A percentile compares a stretch with the other conserved stretches of the same genome.
Evolutionary conservation across 2,329 filamentous ascomycete genomes (phyloP).

Genomic region (Lasiodiplodia sp.): DNA sequence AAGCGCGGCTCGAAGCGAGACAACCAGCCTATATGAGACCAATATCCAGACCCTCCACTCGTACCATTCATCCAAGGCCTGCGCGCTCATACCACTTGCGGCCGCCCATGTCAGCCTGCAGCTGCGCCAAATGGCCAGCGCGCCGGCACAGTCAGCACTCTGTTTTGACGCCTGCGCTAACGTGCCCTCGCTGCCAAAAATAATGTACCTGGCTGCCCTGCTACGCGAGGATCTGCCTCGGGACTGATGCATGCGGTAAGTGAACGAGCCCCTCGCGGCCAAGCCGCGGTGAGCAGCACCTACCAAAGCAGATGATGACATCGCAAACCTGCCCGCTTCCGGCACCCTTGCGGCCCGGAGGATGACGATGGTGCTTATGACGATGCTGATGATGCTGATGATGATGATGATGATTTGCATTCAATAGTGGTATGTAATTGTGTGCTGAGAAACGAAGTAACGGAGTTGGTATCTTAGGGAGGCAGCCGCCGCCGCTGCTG

Average conservation of each 20-base stretch:
- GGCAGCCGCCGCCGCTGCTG: constrained; percentile 7
- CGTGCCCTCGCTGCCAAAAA: constrained; percentile 25
- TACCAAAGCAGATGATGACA: constrained; percentile 18
- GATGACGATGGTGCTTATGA: constrained; percentile 1
- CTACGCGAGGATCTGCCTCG: constrained; percentile 12
- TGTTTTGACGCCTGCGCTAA: constrained; percentile 29
- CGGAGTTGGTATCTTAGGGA: constrained; percentile 26
- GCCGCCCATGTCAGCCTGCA: constrained; percentile 19
- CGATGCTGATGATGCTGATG: background rate
- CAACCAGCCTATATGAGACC: constrained; percentile 1
- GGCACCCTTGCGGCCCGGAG: background rate
- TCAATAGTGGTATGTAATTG: background rate
- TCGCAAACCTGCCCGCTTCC: constrained; percentile 14
- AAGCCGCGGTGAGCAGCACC: constrained; percentile 2
- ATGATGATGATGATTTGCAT: background rate
- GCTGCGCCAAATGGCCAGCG: background rate
- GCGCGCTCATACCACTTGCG: constrained; percentile 11
- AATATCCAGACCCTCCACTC: background rate
- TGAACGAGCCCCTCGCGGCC: background rate
- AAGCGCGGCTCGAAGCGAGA: constrained; percentile 17
- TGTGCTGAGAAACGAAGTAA: constrained; percentile 4
- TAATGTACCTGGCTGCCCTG: constrained; percentile 16
- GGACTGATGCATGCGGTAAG: constrained; percentile 8
- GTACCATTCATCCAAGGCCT: background rate
- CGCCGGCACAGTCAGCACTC: constrained; percentile 29